phyloP scores from a whole-genome alignment of 805 yeast species.

The Myxozyma neglecta region DNA sequence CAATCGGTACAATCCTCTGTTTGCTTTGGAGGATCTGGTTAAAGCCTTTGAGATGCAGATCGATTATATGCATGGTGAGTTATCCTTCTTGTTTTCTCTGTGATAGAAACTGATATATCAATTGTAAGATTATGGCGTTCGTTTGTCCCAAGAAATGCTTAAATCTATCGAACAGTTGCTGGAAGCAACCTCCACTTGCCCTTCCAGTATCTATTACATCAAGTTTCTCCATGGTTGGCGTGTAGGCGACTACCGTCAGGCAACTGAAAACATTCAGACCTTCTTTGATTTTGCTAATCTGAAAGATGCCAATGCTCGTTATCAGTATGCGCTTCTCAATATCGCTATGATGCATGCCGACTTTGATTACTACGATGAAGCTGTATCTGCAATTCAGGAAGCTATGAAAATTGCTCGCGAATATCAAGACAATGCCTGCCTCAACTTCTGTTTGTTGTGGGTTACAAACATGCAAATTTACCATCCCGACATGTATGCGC shows the following conservation, averaged over 20 bases:
- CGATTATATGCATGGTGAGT: slow-evolving; percentile 24
- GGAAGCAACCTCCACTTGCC: slow-evolving; percentile 37
- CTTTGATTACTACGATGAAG: slow-evolving; percentile 65
- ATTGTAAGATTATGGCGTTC: background rate
- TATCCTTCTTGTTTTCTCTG: background rate
- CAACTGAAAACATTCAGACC: slow-evolving; percentile 55
- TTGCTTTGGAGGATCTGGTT: slow-evolving; percentile 45
- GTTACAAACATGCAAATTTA: slow-evolving; percentile 66
- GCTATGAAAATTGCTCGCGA: slow-evolving; percentile 87
- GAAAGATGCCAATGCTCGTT: slow-evolving; percentile 47
- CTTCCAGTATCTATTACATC: background rate
- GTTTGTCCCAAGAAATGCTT: background rate
- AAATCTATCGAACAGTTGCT: slow-evolving; percentile 46
- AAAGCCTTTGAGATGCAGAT: slow-evolving; percentile 27
- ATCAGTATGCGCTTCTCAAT: slow-evolving; percentile 74
- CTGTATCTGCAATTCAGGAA: slow-evolving; percentile 73
- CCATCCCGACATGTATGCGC: slow-evolving; percentile 58
- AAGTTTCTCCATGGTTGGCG: slow-evolving; percentile 52
- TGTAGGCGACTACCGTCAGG: slow-evolving; percentile 54
- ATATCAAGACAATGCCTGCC: slow-evolving; percentile 69
- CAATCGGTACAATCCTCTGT: background rate
- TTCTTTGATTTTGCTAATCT: slow-evolving; percentile 70
- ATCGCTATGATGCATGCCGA: slow-evolving; percentile 70
- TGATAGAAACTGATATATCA: background rate
- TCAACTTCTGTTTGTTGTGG: slow-evolving; percentile 74